Evolutionary conservation across 352 stramenopile species (phyloP), one percentile per base, ranked within the genome.

Genomic region (Pythium dissotocum): DNA sequence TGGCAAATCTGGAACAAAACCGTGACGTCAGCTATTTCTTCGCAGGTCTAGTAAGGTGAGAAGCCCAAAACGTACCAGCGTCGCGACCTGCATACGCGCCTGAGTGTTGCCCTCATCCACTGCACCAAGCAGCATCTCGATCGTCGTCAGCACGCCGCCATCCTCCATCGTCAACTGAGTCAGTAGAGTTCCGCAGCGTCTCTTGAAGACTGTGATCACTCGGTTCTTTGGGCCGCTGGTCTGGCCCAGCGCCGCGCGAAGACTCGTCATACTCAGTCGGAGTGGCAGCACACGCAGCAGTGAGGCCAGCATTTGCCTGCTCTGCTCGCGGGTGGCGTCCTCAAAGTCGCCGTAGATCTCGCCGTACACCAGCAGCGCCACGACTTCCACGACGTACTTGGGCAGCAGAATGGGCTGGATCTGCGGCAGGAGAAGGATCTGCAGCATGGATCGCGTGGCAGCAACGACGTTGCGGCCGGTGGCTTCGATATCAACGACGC

Each of bases 31-130:
- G 53, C 32, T 10, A 33, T 58, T 28, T 4, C 32, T n/a, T 53
- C 32, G 18, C 2, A 48, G 2, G 5, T 26, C 5, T 26, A 49
- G 1, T 40, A 26, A 26, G 42, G 5, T 18, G 38, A 44, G 10
- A 10, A 64, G 14, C 3, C 18, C 24, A 55, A 6, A 63, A 67
- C 36, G 28, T 63, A 89, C 79, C 54, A 96, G 68, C 46, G 71
- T 90, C 8, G 82, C 85, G 59, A 96, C 85, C 63, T 95, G 87
- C 67, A 94, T 79, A 51, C 87, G 80, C 38, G 88, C 88, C 70
- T 94, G 88, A 1, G 88, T 94, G 67, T 95, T 94, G 65, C 88
- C 88, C 42, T 93, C 87, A 28, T 93, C 85, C 28, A 96, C 87
- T 0, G 73, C 70, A 28, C 81, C 77, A 13, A 94, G 76, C 6